phyloP scores from a whole-genome alignment of 352 stramenopile genomes.

The Phytophthora ramorum region DNA sequence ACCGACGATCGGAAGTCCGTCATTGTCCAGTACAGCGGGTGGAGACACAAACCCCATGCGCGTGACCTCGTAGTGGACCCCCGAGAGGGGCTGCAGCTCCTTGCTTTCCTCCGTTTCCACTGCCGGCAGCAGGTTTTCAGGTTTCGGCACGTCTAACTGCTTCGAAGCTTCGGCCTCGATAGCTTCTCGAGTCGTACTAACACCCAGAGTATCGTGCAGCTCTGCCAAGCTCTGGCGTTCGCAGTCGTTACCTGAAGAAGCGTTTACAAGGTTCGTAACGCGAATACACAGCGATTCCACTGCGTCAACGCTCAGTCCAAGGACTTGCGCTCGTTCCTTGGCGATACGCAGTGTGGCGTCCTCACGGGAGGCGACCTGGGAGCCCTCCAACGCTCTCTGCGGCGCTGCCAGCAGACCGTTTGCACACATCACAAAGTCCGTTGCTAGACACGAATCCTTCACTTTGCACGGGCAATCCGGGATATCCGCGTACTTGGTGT shows the following conservation, averaged over 20 bases:
- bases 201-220: slow-evolving; percentile 25
- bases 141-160: slow-evolving; percentile 4
- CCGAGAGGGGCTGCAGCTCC: slow-evolving; percentile 18
- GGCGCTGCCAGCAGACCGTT: slow-evolving; percentile 39
- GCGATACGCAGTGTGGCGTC: slow-evolving; percentile 22
- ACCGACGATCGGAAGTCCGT: slow-evolving; percentile 42
- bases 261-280: slow-evolving; percentile 19
- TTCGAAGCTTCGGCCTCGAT: slow-evolving; percentile 22
- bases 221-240: slow-evolving; percentile 2
- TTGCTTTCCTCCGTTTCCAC: slow-evolving; percentile 27
- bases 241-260: neutral
- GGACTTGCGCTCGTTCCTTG: slow-evolving; percentile 29
- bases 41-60: slow-evolving; percentile 33
- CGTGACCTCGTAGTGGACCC: slow-evolving; percentile 50
- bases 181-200: slow-evolving; percentile 26
- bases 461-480: slow-evolving; percentile 53
- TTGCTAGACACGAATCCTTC: slow-evolving; percentile 51
- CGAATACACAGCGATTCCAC: slow-evolving; percentile 13
- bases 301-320: slow-evolving; percentile 13
- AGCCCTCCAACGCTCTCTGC: slow-evolving; percentile 14
- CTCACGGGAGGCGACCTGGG: slow-evolving; percentile 22
- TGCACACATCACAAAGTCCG: slow-evolving; percentile 54
- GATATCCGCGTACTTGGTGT: slow-evolving; percentile 49
- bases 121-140: slow-evolving; percentile 29
- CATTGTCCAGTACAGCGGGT: slow-evolving; percentile 46